Conservation (phyloP, 352 stramenopile genomes). For the Phytophthora pinifolia region DNA sequence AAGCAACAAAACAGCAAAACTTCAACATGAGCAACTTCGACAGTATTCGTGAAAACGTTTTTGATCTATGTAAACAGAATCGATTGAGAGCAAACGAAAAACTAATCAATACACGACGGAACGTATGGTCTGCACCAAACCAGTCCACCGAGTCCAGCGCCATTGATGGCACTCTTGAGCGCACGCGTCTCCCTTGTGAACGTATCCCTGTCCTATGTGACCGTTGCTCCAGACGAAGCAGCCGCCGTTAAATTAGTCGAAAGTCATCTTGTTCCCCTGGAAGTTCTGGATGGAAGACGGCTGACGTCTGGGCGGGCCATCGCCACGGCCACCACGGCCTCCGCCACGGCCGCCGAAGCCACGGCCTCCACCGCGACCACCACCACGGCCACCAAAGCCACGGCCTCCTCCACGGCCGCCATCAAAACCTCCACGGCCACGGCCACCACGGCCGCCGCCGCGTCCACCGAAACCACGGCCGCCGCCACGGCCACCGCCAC, state of each 20-base stretch:
- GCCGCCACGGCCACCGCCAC: constrained; percentile 36
- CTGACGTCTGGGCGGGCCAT: constrained; percentile 84
- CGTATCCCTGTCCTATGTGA: constrained; percentile 25
- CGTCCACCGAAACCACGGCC: constrained; percentile 57
- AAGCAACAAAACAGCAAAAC: no score
- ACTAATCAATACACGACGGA: constrained; percentile 35
- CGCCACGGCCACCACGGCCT: constrained; percentile 55
- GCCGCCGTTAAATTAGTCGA: constrained; percentile 88
- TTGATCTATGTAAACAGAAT: constrained; percentile 43
- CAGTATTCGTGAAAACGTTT: not conserved
- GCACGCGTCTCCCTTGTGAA: constrained; percentile 20
- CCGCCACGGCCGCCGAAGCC: constrained; percentile 37
- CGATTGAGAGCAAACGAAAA: constrained; percentile 38
- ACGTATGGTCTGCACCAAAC: constrained; percentile 6
- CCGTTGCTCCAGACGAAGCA: constrained; percentile 11
- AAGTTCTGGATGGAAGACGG: constrained; percentile 93
- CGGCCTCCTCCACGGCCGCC: constrained; percentile 63
- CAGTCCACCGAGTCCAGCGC: constrained; percentile 30
- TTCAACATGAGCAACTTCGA: not conserved
- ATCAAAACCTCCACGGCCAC: constrained; percentile 41
- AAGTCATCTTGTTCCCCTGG: constrained; percentile 96
- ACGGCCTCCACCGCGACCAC: constrained; percentile 30
- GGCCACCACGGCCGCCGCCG: constrained; percentile 60
- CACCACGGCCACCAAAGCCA: constrained; percentile 41
- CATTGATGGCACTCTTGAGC: constrained; percentile 19